Conservation (phyloP, 768 basidiomycete species). For the Amanita rubescens region DNA sequence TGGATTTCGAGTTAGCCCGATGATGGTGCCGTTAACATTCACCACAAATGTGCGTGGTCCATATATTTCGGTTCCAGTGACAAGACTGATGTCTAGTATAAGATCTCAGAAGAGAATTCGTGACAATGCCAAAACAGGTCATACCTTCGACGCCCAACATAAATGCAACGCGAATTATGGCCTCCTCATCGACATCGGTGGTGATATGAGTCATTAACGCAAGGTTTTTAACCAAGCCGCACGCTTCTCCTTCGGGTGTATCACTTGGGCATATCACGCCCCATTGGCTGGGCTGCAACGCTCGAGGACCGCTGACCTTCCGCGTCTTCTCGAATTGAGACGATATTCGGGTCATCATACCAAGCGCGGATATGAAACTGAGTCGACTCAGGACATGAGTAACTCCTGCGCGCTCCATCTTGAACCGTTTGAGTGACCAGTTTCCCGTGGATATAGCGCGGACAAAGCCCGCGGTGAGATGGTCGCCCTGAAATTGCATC, state of each 20-base stretch:
- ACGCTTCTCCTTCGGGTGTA: slow-evolving; percentile 99
- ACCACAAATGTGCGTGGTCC: slow-evolving; percentile 89
- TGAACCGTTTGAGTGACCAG: slow-evolving; percentile 98
- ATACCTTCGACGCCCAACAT: slow-evolving; percentile 96
- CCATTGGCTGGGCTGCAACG: slow-evolving; percentile 98
- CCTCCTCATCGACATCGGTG: slow-evolving; percentile 95
- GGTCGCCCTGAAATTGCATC: slow-evolving; percentile 94
- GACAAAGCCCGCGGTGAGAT: slow-evolving; percentile 91
- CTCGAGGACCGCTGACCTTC: slow-evolving; percentile 96
- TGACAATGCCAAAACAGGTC: neutral
- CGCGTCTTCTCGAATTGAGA: slow-evolving; percentile 99
- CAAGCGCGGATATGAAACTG: slow-evolving; percentile 94
- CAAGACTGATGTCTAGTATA: slow-evolving; percentile 72
- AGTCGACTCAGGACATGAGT: slow-evolving; percentile 95
- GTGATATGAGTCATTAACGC: slow-evolving; percentile 99
- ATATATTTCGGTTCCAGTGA: slow-evolving; percentile 95
- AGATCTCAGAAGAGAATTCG: slow-evolving; percentile 8
- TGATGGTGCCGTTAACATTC: slow-evolving; percentile 93
- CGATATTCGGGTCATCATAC: slow-evolving; percentile 99
- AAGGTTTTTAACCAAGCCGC: slow-evolving; percentile 96
- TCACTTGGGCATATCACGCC: slow-evolving; percentile 97
- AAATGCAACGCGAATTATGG: slow-evolving; percentile 81
- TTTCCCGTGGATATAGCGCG: slow-evolving; percentile 98
- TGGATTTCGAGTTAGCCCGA: slow-evolving; percentile 86
- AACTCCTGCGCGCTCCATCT: slow-evolving; percentile 98